Base-by-base conservation (phyloP, 1,284 basidiomycete genomes). In the Leccinum griseonigrum region DNA sequence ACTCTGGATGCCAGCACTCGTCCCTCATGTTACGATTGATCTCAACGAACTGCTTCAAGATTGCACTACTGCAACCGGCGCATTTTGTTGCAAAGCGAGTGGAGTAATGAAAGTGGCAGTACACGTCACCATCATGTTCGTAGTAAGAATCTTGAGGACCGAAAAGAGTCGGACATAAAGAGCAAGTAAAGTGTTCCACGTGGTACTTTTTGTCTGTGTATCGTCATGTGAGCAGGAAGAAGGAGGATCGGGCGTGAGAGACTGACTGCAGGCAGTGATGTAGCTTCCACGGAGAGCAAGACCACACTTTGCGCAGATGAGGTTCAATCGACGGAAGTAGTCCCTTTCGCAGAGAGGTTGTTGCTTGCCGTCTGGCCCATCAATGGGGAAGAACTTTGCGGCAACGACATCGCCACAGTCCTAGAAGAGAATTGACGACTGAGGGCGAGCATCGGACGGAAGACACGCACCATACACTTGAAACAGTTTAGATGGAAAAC, bases 1-100 rank as follows among this genome's bases (percentile, higher is more conserved):
- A 99, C 78, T 99, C 97, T 56, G 97, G 97, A 83, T 99, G 97
- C 97, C 97, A 99, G 74, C 97, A 98, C 79, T 99, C 97, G 78
- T 99, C 95, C 62, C 89, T 85, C 83, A 94, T 94, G 78, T 98
- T 99, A 65, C 97, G 86, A 73, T 99, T 99, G 79, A 99, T 98
- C 79, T 99, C 97, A 64, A 99, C 97, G 72, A 98, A 99, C 75
- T 99, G 97, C 79, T 99, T 99, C 69, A 99, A 80, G 67, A 99
- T 99, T n/a, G 97, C 97, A 60, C 92, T 97, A 69, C 90, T 93
- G 78, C 97, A 99, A 3, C 97, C 97, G 0, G 95, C 95, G 75
- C 97, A 99, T 76, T 98, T 98, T 60, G 96, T 97, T 3, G 97
- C 97, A 74, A 98, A 99, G 64, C 95, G 90, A 11, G 96, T 98